A percentile compares a stretch with the other conserved stretches of the same genome.
Evolutionary conservation across 179 eudicot genomes (phyloP).

Genomic region (Silene coronaria): DNA sequence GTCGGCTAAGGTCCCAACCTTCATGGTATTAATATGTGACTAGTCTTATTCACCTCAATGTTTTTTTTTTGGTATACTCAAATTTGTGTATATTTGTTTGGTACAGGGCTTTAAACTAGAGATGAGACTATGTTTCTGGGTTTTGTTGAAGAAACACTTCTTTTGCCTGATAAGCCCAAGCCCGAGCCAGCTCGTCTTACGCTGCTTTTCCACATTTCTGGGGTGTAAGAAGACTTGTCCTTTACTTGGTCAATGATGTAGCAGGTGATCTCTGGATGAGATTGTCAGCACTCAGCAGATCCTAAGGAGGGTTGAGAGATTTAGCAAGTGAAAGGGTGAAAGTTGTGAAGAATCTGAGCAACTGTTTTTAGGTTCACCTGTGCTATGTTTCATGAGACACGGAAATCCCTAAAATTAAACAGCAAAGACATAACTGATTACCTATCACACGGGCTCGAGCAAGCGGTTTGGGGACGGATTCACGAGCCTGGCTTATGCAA

Average conservation of each 20-base stretch:
- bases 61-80: background rate
- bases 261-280: background rate
- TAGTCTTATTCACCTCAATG: background rate
- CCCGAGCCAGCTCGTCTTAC: background rate
- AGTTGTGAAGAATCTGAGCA: background rate
- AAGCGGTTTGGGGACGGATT: background rate
- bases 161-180: background rate
- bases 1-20: slow-evolving; percentile 96
- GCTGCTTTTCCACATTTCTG: background rate
- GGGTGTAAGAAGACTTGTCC: background rate
- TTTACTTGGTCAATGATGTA: background rate
- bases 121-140: background rate
- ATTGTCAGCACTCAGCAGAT: background rate
- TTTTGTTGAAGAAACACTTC: background rate
- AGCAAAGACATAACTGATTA: too few species aligned
- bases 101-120: background rate
- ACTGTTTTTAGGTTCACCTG: background rate
- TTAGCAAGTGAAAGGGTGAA: background rate
- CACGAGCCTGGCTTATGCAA: background rate
- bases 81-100: background rate
- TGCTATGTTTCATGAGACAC: background rate
- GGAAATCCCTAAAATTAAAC: background rate
- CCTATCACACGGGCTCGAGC: background rate
- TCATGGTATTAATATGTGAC: background rate
- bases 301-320: background rate